Base-by-base conservation (phyloP, 805 yeast genomes). In the Lipomyces kockii region DNA sequence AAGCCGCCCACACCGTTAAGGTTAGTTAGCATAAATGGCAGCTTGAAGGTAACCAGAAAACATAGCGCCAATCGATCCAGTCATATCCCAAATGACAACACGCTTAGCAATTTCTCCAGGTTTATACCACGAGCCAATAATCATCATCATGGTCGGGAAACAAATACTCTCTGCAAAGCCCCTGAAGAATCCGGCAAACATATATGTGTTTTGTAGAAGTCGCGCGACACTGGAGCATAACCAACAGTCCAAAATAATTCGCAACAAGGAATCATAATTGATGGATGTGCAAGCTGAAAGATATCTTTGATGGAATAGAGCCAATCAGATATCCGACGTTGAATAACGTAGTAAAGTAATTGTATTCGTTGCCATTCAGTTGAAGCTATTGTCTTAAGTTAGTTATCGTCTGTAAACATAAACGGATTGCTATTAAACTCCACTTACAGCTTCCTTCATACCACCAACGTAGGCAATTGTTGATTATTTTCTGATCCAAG, bases 381-480 rank as follows among this genome's bases (percentile, higher is more conserved):
- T 80, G 78, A 52, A 89, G 78, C 59, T 81, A 89, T 61, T 79
- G 72, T 83, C 11, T 8, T 49, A 20, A 49, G 11, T 5, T 20
- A 20, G 7, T 29, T 29, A 20, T 4, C 53, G 11, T 0, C 11
- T 49, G 53, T 20, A 9, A 1, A 49, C 22, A 4, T 11, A n/a
- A 49, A 14, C 6, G 27, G 32, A 29, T 29, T 29, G 32, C 32
- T 29, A 5, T 0, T 29, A 49, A 83, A 5, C 80, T 79, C 51
- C 71, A 34, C 69, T 56, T 60, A 88, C 77, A 58, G 81, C 87
- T 71, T 84, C 86, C 70, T 83, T 78, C 85, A 89, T 82, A 34
- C 90, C 89, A 14, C 89, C 83, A 49, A 87, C 87, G 74, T 87
- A 89, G 0, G 92, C 92, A 74, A n/a, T 88, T 86, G 65, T 83